Evolutionary conservation across 495 filamentous ascomycete species (phyloP), one percentile per base, ranked within the genome.

Genomic region (Rostrohypoxylon terebratum): DNA sequence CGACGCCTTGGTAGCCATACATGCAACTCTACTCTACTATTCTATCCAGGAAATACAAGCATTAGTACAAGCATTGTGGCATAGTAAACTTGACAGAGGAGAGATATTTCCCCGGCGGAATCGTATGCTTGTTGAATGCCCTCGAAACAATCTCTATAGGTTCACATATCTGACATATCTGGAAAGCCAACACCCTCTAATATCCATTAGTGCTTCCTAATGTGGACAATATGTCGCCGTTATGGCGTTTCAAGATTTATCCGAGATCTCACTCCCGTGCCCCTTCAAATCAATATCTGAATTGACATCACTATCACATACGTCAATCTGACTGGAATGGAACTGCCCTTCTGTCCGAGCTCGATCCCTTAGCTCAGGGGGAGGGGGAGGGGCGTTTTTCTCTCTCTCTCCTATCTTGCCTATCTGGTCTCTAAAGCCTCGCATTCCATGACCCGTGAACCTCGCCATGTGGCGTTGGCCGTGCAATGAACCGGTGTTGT

Each of bases 241-340:
- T 59, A 61, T 66, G 66, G 58, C 58, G 71, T 69, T 74, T 73
- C 66, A 66, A 73, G 66, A 73, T 69, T 73, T 57, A 66, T 73
- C 70, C 63, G 63, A 63, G 18, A 72, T 72, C 63, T 68, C 59
- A 59, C 64, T 64, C 51, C 31, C 47, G 36, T 21, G 34, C 64
- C 64, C 71, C 57, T 66, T 63, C 59, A 69, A 65, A 65, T 33
- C 47, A 57, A 57, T 63, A 66, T 66, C 33, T 55, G 42, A 54
- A 61, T 69, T 65, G 54, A 57, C 36, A 66, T 69, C 71, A 69
- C 61, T 31, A 61, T 13, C 20, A 50, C 33, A 65, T 36, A 25
- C 20, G 21, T 21, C 20, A 21, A 57, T 42, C 50, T 63, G 48
- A 31, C 47, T 69, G 71, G 71, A 74, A 74, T 74, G 71, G 45